These are phyloP conservation scores for Tuber melanosporum DNA, from an alignment of 495 filamentous ascomycete species.

Conservation along the genomic window DNA sequence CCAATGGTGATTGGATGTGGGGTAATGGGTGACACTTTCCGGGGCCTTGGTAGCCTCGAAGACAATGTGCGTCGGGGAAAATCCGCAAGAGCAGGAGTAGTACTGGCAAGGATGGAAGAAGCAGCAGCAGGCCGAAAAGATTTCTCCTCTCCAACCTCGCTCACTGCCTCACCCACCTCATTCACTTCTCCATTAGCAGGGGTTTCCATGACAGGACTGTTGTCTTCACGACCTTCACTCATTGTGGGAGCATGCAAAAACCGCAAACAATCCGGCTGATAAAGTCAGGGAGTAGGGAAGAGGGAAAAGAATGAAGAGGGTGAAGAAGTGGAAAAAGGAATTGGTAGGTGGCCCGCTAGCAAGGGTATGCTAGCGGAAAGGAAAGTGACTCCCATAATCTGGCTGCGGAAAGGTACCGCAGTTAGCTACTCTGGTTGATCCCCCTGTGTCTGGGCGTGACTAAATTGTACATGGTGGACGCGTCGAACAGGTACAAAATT, in stretches of 20 bases:
- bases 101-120: background rate
- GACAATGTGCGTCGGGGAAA: conserved; percentile 12
- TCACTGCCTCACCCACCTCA: background rate
- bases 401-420: background rate
- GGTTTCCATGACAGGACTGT: conserved; percentile 4
- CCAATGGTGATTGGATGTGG: conserved; percentile 22
- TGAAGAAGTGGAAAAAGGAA: background rate
- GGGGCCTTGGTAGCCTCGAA: conserved; percentile 35
- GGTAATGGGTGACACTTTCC: conserved; percentile 21
- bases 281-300: background rate
- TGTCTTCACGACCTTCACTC: conserved; percentile 1
- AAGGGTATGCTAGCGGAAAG: background rate
- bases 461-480: background rate
- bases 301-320: background rate
- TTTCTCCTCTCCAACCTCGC: background rate
- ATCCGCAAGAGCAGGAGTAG: background rate
- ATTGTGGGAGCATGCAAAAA: background rate
- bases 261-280: background rate
- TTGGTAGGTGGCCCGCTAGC: background rate
- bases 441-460: background rate
- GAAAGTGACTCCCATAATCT: background rate
- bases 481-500: background rate
- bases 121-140: background rate
- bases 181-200: background rate
- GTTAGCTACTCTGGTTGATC: background rate